Conservation (phyloP, 2,329 filamentous ascomycete species). For the Fusarium verrucosum region DNA sequence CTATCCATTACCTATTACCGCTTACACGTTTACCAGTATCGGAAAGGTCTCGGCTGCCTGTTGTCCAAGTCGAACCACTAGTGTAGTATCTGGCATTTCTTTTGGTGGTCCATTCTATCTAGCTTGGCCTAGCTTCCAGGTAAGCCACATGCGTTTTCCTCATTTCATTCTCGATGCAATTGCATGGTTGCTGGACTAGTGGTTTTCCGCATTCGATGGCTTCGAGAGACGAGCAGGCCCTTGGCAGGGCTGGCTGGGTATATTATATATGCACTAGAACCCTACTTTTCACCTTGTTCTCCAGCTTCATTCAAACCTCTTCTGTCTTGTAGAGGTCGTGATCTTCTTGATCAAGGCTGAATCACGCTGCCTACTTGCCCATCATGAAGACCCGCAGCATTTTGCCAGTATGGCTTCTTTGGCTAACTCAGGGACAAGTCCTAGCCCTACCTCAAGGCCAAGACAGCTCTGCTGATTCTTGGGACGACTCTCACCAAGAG, state of each 20-base stretch:
- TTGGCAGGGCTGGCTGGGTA: conserved; percentile 12
- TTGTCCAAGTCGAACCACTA: conserved; percentile 13
- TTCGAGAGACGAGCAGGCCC: conserved; percentile 28
- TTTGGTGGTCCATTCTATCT: conserved; percentile 27
- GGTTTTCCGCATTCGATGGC: conserved; percentile 32
- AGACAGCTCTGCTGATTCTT: conserved; percentile 8
- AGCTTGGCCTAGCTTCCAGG: conserved; percentile 31
- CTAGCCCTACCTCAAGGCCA: conserved; percentile 28
- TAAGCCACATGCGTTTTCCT: conserved; percentile 38
- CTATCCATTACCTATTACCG: neutral
- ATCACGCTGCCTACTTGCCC: conserved; percentile 6
- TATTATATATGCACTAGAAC: conserved; percentile 37
- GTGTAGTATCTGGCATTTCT: conserved; percentile 35
- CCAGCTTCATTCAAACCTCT: conserved; percentile 17
- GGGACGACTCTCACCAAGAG: conserved; percentile 22
- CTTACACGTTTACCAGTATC: neutral
- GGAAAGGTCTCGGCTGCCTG: conserved; percentile 3
- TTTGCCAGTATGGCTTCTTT: conserved; percentile 43
- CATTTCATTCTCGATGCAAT: conserved; percentile 41
- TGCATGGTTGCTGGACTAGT: conserved; percentile 38
- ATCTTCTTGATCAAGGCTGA: conserved; percentile 14
- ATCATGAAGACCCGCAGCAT: conserved; percentile 38
- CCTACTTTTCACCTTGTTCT: conserved; percentile 10
- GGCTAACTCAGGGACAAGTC: conserved; percentile 42
- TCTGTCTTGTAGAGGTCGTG: conserved; percentile 18